phyloP scores from a whole-genome alignment of 441 rosid species.

The Dalechampia spathulata region DNA sequence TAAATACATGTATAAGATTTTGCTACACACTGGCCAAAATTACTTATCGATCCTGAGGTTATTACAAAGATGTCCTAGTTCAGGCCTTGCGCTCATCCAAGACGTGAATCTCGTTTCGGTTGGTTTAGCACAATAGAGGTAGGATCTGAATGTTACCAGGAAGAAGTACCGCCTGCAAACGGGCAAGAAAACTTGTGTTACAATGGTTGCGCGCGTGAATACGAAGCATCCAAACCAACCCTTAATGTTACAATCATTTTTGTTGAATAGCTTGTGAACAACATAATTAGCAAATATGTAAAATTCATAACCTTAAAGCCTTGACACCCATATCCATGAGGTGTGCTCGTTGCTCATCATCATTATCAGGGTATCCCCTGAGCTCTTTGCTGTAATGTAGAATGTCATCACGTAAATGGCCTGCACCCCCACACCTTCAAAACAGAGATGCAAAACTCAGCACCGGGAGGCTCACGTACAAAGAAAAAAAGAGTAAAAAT shows the following conservation, averaged over 20 bases:
- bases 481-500: neutral
- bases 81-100: slow-evolving; percentile 96
- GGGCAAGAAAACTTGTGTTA: neutral
- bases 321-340: slow-evolving; percentile 80
- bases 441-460: neutral
- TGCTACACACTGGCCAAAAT: neutral
- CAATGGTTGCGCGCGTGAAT: neutral
- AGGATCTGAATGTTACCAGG: slow-evolving; percentile 86
- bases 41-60: slow-evolving; percentile 82
- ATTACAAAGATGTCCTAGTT: slow-evolving; percentile 87
- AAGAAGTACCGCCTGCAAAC: slow-evolving; percentile 83
- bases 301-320: slow-evolving; percentile 91
- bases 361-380: slow-evolving; percentile 36
- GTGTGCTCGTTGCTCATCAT: slow-evolving; percentile 62
- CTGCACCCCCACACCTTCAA: slow-evolving; percentile 89
- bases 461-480: neutral
- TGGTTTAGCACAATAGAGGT: slow-evolving; percentile 63
- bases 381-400: slow-evolving; percentile 63
- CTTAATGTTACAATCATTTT: too few relatives aligned
- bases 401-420: slow-evolving; percentile 85
- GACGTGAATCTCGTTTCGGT: slow-evolving; percentile 48
- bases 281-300: too few relatives aligned
- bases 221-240: too few relatives aligned
- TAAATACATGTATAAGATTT: slow-evolving; percentile 17
- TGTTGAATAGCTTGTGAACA: too few relatives aligned